Conservation (phyloP, 208 protist genomes). For the Acanthamoeba lenticulata region DNA sequence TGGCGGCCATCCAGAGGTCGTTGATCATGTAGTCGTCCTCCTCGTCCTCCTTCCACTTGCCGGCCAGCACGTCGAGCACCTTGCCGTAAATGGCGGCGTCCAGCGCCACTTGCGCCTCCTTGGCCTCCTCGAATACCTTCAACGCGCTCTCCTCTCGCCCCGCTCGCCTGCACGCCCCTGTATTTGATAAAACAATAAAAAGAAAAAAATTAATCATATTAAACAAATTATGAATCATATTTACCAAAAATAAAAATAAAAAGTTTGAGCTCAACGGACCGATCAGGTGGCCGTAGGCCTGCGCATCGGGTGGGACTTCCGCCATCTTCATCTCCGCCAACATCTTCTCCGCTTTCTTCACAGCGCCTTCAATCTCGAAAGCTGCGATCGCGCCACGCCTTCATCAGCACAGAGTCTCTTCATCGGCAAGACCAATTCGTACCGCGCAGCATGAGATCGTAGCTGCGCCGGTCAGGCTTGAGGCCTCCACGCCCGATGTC, state of each 20-base stretch:
- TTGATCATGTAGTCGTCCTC: slow-evolving; percentile 24
- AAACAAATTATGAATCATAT: no score
- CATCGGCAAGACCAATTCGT: background rate
- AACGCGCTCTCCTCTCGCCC: background rate
- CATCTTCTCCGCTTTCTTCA: background rate
- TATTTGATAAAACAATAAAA: no score
- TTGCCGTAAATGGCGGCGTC: slow-evolving; percentile 6
- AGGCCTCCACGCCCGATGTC: background rate
- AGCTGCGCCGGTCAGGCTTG: background rate
- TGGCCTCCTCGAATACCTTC: background rate
- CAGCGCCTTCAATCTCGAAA: background rate
- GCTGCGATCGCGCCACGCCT: no score
- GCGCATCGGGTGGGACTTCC: background rate
- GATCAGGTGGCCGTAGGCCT: background rate
- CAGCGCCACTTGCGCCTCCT: background rate
- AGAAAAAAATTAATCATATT: no score
- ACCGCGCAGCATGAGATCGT: slow-evolving; percentile 11
- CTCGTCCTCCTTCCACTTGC: slow-evolving; percentile 50
- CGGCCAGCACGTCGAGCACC: background rate
- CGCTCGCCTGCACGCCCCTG: background rate
- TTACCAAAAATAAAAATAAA: background rate
- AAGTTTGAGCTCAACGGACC: background rate
- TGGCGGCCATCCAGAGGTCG: slow-evolving; percentile 14
- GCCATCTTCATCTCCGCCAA: background rate
- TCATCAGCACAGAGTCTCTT: no score